A percentile compares a stretch with the other conserved stretches of the same genome.
These are phyloP conservation scores for Diaporthe ilicicola DNA, from an alignment of 2,329 filamentous ascomycete genomes.

Conservation along the genomic window DNA sequence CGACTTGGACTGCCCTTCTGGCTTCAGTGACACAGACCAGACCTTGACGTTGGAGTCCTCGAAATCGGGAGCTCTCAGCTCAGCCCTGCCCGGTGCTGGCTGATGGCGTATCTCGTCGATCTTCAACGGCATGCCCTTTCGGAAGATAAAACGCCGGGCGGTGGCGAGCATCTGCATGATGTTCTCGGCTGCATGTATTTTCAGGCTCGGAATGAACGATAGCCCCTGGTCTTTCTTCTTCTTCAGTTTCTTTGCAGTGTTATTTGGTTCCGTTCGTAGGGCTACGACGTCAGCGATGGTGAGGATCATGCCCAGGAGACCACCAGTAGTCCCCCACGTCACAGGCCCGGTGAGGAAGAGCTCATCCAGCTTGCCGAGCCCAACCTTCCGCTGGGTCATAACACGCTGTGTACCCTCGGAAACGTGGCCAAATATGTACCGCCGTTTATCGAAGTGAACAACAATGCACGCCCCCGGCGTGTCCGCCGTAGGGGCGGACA, in stretches of 20 bases:
- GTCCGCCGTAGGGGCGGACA: constrained; percentile 86
- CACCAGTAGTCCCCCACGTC: constrained; percentile 80
- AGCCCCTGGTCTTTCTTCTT: constrained; percentile 50
- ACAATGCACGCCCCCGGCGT: constrained; percentile 81
- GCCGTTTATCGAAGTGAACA: constrained; percentile 81
- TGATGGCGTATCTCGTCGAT: constrained; percentile 71
- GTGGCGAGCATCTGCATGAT: constrained; percentile 84
- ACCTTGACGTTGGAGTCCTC: constrained; percentile 80
- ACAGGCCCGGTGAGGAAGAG: constrained; percentile 84
- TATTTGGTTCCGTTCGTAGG: constrained; percentile 42
- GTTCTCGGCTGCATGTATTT: constrained; percentile 84
- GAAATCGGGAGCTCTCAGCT: constrained; percentile 74
- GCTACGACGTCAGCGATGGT: constrained; percentile 77
- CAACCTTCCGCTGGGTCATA: constrained; percentile 72
- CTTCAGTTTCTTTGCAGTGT: constrained; percentile 53
- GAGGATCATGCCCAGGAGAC: constrained; percentile 84
- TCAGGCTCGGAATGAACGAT: constrained; percentile 52
- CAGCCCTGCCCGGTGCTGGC: constrained; percentile 47
- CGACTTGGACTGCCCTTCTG: constrained; percentile 37
- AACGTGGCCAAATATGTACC: constrained; percentile 86
- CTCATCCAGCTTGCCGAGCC: constrained; percentile 73
- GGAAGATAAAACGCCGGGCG: constrained; percentile 83
- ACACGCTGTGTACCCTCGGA: constrained; percentile 87
- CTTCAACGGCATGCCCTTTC: constrained; percentile 79
- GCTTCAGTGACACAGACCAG: constrained; percentile 76